A percentile compares a stretch with the other conserved stretches of the same genome.
Evolutionary conservation across 2,329 filamentous ascomycete genomes (phyloP).

Genomic region (Venturia effusa): DNA sequence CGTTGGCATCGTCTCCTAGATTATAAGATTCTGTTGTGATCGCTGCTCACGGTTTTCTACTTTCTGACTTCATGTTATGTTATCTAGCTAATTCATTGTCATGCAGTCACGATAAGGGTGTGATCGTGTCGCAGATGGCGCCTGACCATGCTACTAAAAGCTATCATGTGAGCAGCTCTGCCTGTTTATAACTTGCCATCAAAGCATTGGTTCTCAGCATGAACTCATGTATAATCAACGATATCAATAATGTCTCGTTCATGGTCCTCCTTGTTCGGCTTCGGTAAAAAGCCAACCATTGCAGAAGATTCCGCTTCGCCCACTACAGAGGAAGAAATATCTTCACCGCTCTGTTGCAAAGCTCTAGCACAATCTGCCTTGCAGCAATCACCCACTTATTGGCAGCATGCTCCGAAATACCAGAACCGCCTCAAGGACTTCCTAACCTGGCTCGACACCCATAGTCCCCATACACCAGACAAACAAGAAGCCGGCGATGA

Average conservation of each 20-base stretch:
- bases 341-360: neutral
- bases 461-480: neutral
- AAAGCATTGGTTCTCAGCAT: neutral
- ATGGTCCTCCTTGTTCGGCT: neutral
- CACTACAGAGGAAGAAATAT: neutral
- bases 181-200: neutral
- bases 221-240: neutral
- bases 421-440: neutral
- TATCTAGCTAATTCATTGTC: neutral
- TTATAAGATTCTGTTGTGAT: neutral
- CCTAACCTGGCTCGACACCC: neutral
- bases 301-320: neutral
- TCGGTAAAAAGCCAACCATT: neutral
- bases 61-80: neutral
- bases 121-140: neutral
- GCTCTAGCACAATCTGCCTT: neutral
- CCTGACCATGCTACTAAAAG: neutral
- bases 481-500: neutral
- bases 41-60: neutral
- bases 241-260: neutral
- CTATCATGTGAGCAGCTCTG: neutral
- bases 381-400: neutral
- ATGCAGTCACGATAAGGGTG: neutral
- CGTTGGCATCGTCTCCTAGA: neutral
- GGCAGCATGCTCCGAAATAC: neutral